Conservation (phyloP, 306 rosid species). For the Begonia peltatifolia region DNA sequence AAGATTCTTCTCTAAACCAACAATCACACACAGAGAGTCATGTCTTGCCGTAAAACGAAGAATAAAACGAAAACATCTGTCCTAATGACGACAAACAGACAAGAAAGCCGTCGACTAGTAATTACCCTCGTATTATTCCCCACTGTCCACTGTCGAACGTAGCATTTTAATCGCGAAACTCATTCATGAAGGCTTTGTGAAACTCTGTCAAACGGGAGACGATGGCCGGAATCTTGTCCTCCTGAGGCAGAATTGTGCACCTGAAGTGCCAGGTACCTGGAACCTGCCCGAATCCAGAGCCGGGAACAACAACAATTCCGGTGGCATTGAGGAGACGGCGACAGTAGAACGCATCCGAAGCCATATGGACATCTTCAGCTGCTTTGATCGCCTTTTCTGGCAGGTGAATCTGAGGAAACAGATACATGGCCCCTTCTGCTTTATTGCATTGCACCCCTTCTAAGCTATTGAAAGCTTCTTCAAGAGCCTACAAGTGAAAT, state of each 20-base stretch:
- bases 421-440: slow-evolving; percentile 96
- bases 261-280: slow-evolving; percentile 98
- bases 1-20: no score
- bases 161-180: slow-evolving; percentile 36
- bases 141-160: neutral
- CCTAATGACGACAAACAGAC: no score
- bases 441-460: slow-evolving; percentile 85
- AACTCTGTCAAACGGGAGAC: slow-evolving; percentile 66
- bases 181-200: slow-evolving; percentile 62
- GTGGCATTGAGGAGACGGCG: slow-evolving; percentile 59
- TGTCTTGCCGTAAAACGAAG: no score
- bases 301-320: slow-evolving; percentile 83
- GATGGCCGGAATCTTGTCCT: slow-evolving; percentile 79
- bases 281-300: slow-evolving; percentile 94
- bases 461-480: slow-evolving; percentile 54
- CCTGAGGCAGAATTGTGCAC: slow-evolving; percentile 87
- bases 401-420: slow-evolving; percentile 56
- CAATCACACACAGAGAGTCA: no score
- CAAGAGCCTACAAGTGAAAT: slow-evolving; percentile 35
- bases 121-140: neutral
- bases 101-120: no score
- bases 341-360: slow-evolving; percentile 74
- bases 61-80: no score
- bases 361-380: slow-evolving; percentile 43
- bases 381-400: slow-evolving; percentile 77